Percentiles rank a stretch among this genome's conserved stretches.
Conservation (phyloP, 2,329 filamentous ascomycete species). For the Diaporthe vexans region DNA sequence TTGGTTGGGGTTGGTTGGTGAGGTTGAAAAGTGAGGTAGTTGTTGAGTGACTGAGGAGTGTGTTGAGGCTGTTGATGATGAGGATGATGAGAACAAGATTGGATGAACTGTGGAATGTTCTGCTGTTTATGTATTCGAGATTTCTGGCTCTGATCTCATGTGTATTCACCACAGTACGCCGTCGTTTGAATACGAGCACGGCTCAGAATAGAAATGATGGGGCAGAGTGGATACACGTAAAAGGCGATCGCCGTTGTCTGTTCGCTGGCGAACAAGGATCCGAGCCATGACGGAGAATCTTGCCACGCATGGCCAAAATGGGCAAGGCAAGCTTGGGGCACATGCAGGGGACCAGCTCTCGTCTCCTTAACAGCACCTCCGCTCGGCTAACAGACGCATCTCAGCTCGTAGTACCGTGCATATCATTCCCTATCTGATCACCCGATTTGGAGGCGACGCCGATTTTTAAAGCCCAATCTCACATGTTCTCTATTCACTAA, state of each 20-base stretch:
- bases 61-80: conserved; percentile 22
- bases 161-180: not conserved
- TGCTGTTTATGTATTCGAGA: conserved; percentile 13
- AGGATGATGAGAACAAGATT: not conserved
- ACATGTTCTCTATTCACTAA: not conserved
- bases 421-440: not conserved
- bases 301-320: conserved; percentile 4
- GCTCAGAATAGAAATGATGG: conserved; percentile 30
- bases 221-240: conserved; percentile 24
- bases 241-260: conserved; percentile 22
- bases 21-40: not conserved
- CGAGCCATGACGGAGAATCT: conserved; percentile 12
- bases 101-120: not conserved
- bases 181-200: conserved; percentile 7
- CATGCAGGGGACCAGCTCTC: not conserved
- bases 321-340: not conserved
- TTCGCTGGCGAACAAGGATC: conserved; percentile 14
- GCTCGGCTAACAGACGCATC: conserved; percentile 1
- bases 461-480: not conserved
- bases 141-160: conserved; percentile 4
- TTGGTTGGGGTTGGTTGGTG: conserved; percentile 27
- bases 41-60: conserved; percentile 16
- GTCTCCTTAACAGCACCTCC: not conserved
- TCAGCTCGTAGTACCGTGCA: not conserved
- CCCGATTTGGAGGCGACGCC: not conserved